Percentiles rank a stretch among this genome's conserved stretches.
Evolutionary conservation across 257 asterid genomes (phyloP).

Genomic region (Lithospermum erythrorhizon): DNA sequence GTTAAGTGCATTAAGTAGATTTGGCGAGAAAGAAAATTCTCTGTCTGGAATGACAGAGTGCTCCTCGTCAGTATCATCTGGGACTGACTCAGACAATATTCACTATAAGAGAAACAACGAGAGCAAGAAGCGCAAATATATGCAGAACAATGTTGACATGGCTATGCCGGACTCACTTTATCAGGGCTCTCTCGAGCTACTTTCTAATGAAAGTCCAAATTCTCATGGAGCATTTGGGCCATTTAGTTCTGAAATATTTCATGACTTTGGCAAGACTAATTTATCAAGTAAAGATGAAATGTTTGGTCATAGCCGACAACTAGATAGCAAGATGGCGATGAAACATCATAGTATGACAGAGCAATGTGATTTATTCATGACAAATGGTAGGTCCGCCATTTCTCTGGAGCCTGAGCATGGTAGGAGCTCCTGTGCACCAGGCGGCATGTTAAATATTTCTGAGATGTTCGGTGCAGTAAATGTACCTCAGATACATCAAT

Average conservation of each 20-base stretch:
- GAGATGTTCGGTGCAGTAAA: conserved; percentile 27
- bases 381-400: conserved; percentile 14
- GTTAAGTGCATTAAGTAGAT: conserved; percentile 49
- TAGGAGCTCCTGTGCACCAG: background rate
- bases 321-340: conserved; percentile 23
- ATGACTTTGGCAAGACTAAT: conserved; percentile 29
- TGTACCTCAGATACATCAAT: conserved; percentile 21
- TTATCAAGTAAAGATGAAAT: conserved; percentile 32
- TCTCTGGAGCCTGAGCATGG: background rate
- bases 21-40: conserved; percentile 81
- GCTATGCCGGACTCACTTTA: conserved; percentile 28
- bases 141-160: conserved; percentile 23
- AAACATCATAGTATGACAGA: conserved; percentile 25
- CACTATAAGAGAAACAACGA: conserved; percentile 31
- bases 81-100: conserved; percentile 45
- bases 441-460: conserved; percentile 21
- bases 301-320: conserved; percentile 18
- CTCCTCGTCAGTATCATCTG: conserved; percentile 71
- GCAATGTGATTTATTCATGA: conserved; percentile 27
- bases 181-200: conserved; percentile 30
- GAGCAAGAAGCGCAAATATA: conserved; percentile 46
- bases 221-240: conserved; percentile 33
- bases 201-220: conserved; percentile 28
- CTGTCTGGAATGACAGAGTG: conserved; percentile 87
- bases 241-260: conserved; percentile 23